phyloP scores from a whole-genome alignment of 176 grass and related monocot genomes.

The Dactylis glomerata region DNA sequence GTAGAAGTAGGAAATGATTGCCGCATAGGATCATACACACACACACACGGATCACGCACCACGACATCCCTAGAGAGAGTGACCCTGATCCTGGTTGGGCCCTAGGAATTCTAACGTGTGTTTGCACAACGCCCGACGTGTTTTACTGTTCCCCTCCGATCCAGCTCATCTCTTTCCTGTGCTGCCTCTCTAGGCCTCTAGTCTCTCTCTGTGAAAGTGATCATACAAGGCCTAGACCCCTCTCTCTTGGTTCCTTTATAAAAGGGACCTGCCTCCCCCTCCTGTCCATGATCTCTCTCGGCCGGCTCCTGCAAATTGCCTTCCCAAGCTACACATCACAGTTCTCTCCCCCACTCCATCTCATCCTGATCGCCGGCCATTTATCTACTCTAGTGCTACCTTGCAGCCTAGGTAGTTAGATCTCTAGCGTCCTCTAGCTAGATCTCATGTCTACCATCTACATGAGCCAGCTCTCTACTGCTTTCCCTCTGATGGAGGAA shows the following conservation, averaged over 20 bases:
- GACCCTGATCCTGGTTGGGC: background rate
- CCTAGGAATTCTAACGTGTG: conserved; percentile 30
- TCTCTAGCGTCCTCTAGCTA: conserved; percentile 15
- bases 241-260: conserved; percentile 60
- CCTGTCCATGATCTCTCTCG: conserved; percentile 39
- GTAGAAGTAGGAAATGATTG: conserved; percentile 13
- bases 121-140: conserved; percentile 40
- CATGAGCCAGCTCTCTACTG: conserved; percentile 70
- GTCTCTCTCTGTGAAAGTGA: conserved; percentile 33
- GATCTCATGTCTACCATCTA: conserved; percentile 62
- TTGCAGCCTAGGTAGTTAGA: background rate
- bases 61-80: background rate
- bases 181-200: conserved; percentile 7
- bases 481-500: conserved; percentile 64
- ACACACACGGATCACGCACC: background rate
- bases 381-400: background rate
- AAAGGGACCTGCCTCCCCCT: conserved; percentile 39
- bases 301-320: conserved; percentile 38
- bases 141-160: conserved; percentile 56
- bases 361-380: conserved; percentile 17
- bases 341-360: conserved; percentile 17
- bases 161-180: conserved; percentile 24
- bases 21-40: background rate
- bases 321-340: conserved; percentile 21
- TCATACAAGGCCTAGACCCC: conserved; percentile 39